These are phyloP conservation scores for Andalucia godoyi DNA, from an alignment of 78 protist genomes.

Conservation along the genomic window DNA sequence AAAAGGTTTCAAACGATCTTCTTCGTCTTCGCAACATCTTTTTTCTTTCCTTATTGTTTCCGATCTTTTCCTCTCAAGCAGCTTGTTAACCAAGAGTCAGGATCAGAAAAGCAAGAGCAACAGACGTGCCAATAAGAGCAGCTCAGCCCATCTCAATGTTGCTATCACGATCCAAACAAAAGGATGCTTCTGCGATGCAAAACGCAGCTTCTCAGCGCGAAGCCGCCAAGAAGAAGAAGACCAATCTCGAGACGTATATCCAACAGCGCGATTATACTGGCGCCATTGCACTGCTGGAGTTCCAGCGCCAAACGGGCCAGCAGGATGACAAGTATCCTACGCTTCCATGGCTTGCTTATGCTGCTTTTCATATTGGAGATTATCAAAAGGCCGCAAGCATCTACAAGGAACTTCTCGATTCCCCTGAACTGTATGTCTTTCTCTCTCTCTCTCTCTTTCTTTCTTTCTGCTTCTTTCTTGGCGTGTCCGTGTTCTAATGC, in stretches of 20 bases:
- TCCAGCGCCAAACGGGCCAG: not conserved
- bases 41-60: too few species aligned
- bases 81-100: too few species aligned
- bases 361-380: slow-evolving; percentile 54
- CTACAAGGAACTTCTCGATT: slow-evolving; percentile 6
- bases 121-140: too few species aligned
- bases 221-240: too few species aligned
- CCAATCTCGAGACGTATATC: slow-evolving; percentile 27
- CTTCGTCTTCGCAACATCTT: too few species aligned
- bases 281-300: slow-evolving; percentile 54
- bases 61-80: too few species aligned
- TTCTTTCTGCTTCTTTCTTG: slow-evolving; percentile 6
- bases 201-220: too few species aligned
- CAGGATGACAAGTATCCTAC: not conserved
- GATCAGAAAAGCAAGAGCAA: too few species aligned
- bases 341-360: slow-evolving; percentile 46
- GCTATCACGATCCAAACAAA: too few species aligned
- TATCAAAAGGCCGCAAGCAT: slow-evolving; percentile 27
- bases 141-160: too few species aligned
- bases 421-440: not conserved
- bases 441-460: not conserved
- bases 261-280: slow-evolving; percentile 36
- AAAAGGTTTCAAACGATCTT: too few species aligned
- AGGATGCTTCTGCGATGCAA: too few species aligned
- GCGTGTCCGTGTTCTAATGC: not conserved